Base-by-base conservation (phyloP, 2,329 filamentous ascomycete genomes). In the Epichloe bromicola region DNA sequence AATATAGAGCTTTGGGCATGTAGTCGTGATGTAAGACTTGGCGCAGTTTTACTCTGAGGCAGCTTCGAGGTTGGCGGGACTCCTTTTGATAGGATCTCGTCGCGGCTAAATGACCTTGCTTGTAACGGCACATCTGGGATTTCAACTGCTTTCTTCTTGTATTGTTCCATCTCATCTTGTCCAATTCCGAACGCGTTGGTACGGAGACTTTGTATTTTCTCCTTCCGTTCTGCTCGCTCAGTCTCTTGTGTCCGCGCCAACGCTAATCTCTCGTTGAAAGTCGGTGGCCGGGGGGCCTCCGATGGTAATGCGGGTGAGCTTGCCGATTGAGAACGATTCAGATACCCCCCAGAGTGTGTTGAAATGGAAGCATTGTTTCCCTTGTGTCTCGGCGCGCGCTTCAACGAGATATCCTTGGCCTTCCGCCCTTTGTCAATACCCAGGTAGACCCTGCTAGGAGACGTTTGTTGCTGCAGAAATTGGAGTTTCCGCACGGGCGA, bases 361-460 rank as follows among this genome's bases (percentile, higher is more conserved):
- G 56, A 45, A 6, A 58, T 54, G 12, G 51, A 47, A 49, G 53
- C 51, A 55, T 55, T 23, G 52, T 56, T 19, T 41, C 61, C 56
- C 48, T 68, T 70, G 33, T 72, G 62, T 52, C 70, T 75, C 2
- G 81, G 74, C 3, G 87, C 81, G 57, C 88, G 76, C 65, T 87
- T 93, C 30, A 97, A 70, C 3, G 90, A 96, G 34, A 97, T 75
- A 59, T 96, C 88, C 53, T 80, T 80, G 2, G 84, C 89, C 59
- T 76, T 85, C 37, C 90, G 70, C 1, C 88, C 89, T 64, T 95
- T 94, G 67, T 95, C 90, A 55, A 97, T 94, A 5, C 93, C 91
- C 15, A 97, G 67, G 17, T 88, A 68, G 14, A 93, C 79, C 54
- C 90, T 77, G 49, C 85, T 85, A 1, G 93, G 91, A 1, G 90